These are phyloP conservation scores for Aspergillus sp. DNA, from an alignment of 2,329 filamentous ascomycete species.

Conservation along the genomic window DNA sequence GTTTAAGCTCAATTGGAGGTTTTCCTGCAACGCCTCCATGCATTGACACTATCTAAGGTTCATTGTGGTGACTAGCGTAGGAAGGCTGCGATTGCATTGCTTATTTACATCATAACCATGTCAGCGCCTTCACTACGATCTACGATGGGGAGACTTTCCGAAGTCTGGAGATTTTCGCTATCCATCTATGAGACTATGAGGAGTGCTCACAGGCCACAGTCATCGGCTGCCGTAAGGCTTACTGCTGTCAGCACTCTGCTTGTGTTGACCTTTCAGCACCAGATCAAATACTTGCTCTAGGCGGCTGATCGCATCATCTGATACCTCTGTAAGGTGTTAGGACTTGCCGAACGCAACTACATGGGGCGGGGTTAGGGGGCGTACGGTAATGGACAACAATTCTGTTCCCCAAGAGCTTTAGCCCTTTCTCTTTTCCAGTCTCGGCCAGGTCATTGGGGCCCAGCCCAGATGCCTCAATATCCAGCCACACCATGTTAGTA, in stretches of 20 bases:
- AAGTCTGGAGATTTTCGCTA: background rate
- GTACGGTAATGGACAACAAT: conserved; percentile 68
- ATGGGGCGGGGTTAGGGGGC: conserved; percentile 16
- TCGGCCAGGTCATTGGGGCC: conserved; percentile 54
- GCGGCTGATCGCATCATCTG: conserved; percentile 60
- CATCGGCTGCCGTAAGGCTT: conserved; percentile 35
- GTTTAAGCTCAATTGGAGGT: background rate
- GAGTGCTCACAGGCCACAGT: background rate
- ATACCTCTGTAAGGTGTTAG: conserved; percentile 55
- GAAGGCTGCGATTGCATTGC: background rate
- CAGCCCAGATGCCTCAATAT: conserved; percentile 63
- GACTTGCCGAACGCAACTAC: conserved; percentile 2
- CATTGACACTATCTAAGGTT: no score
- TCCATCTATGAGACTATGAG: no score
- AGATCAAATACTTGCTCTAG: conserved; percentile 57
- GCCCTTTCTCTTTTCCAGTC: conserved; percentile 56
- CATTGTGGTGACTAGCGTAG: background rate
- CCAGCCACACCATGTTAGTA: conserved; percentile 92
- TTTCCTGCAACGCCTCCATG: background rate
- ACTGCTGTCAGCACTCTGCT: conserved; percentile 32
- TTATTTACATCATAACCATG: background rate
- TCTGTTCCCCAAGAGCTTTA: conserved; percentile 58
- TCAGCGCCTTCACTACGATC: background rate
- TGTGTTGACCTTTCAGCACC: conserved; percentile 33
- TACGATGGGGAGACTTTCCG: background rate